Base-by-base conservation (phyloP, 768 basidiomycete species). In the Bullera alba region DNA sequence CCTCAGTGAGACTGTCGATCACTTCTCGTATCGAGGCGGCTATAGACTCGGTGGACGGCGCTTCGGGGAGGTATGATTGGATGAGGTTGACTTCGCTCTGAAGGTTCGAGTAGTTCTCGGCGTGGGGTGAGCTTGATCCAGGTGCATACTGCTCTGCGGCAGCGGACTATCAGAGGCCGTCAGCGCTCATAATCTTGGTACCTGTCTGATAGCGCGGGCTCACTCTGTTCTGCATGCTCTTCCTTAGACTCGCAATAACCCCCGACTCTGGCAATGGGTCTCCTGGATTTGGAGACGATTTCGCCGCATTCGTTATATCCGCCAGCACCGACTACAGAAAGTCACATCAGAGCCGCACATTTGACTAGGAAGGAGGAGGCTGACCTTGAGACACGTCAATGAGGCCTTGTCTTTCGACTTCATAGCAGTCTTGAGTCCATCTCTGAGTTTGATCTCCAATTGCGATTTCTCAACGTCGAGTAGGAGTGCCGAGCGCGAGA, bases 401-500 rank as follows among this genome's bases (percentile, higher is more conserved):
- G 58, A 62, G 25, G 61, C 63, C 46, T 54, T 58, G 30, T 72
- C 64, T 29, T 58, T 63, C 0, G 62, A 48, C 48, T 72, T 72
- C 71, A 72, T 72, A 16, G 71, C 69, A 15, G 62, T 46, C 53
- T 72, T 72, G 34, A 72, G 52, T 3, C 67, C 71, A 47, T 63
- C 56, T 42, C 69, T 58, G n/a, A 72, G 50, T n/a, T 48, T 52
- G 15, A 46, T 29, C 43, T 67, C 61, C 19, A 71, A n/a, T n/a
- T n/a, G n/a, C n/a, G 46, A n/a, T n/a, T n/a, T n/a, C n/a, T n/a
- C n/a, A n/a, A 41, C 12, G 6, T 32, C 8, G 22, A 19, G 46
- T n/a, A n/a, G n/a, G n/a, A n/a, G n/a, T n/a, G n/a, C n/a, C n/a
- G n/a, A n/a, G n/a, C n/a, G n/a, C n/a, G n/a, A n/a, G n/a, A n/a